Conservation (phyloP, 768 basidiomycete genomes). For the Mycena pura region DNA sequence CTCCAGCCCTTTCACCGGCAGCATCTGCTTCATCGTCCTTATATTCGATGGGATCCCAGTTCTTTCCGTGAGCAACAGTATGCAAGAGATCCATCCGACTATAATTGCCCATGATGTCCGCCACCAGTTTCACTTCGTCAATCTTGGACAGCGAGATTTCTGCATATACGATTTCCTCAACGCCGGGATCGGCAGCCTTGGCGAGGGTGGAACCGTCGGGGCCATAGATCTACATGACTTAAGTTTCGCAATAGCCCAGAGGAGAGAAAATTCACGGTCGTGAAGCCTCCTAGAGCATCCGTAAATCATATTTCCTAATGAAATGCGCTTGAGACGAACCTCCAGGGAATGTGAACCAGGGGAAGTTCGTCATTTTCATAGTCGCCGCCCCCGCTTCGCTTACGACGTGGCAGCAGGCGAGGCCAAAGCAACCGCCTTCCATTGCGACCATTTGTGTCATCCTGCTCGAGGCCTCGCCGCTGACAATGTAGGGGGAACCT, state of each 20-base stretch:
- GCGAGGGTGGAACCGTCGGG: conserved; percentile 36
- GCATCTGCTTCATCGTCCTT: conserved; percentile 11
- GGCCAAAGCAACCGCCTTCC: conserved; percentile 40
- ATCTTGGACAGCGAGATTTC: conserved; percentile 38
- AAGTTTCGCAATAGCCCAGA: not conserved
- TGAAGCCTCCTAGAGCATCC: conserved; percentile 32
- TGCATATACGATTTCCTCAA: conserved; percentile 36
- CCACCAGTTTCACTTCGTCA: conserved; percentile 35
- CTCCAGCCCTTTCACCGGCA: conserved; percentile 5
- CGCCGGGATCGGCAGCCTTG: conserved; percentile 31
- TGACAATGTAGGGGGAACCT: conserved; percentile 37
- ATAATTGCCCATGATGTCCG: conserved; percentile 37
- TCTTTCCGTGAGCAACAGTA: conserved; percentile 35
- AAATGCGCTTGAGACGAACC: conserved; percentile 1
- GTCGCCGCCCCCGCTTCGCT: conserved; percentile 35
- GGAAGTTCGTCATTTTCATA: conserved; percentile 37
- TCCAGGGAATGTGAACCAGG: conserved; percentile 38
- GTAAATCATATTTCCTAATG: not conserved
- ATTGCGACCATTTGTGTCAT: conserved; percentile 39
- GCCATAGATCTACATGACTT: conserved; percentile 34
- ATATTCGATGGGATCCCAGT: conserved; percentile 33
- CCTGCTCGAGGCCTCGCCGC: conserved; percentile 36
- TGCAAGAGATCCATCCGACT: conserved; percentile 36
- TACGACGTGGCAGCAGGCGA: conserved; percentile 37
- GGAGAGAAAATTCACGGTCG: conserved; percentile 19